phyloP scores from a whole-genome alignment of 176 grass and related monocot genomes.

The Raddia guianensis region DNA sequence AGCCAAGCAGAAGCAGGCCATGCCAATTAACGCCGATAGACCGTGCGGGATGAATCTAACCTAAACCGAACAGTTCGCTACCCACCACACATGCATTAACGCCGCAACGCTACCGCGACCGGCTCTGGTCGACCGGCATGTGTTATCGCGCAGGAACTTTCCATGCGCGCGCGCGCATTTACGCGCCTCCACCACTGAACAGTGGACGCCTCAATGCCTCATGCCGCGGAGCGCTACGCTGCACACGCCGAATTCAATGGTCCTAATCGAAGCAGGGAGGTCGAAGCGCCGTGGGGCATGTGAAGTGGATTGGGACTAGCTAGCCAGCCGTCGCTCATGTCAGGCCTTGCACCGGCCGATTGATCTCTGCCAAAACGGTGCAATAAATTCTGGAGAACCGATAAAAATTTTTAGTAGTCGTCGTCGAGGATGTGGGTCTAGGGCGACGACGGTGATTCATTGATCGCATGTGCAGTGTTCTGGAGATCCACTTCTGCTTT shows the following conservation, averaged over 20 bases:
- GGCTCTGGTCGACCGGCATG: background rate
- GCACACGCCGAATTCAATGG: constrained; percentile 25
- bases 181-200: constrained; percentile 31
- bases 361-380: constrained; percentile 53
- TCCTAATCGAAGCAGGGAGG: background rate
- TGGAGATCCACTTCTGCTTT: background rate
- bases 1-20: background rate
- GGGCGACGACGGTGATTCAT: background rate
- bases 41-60: background rate
- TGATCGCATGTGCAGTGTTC: constrained; percentile 39
- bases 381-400: constrained; percentile 42
- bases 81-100: background rate
- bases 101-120: background rate
- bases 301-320: constrained; percentile 19
- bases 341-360: constrained; percentile 7
- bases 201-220: background rate
- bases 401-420: constrained; percentile 19
- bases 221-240: background rate
- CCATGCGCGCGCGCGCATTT: constrained; percentile 37
- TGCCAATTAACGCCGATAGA: background rate
- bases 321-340: constrained; percentile 9
- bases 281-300: background rate
- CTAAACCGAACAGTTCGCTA: background rate
- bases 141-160: constrained; percentile 18
- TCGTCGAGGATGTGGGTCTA: constrained; percentile 14